phyloP scores from a whole-genome alignment of 2,329 filamentous ascomycete genomes.

The Alternaria gansuensis region DNA sequence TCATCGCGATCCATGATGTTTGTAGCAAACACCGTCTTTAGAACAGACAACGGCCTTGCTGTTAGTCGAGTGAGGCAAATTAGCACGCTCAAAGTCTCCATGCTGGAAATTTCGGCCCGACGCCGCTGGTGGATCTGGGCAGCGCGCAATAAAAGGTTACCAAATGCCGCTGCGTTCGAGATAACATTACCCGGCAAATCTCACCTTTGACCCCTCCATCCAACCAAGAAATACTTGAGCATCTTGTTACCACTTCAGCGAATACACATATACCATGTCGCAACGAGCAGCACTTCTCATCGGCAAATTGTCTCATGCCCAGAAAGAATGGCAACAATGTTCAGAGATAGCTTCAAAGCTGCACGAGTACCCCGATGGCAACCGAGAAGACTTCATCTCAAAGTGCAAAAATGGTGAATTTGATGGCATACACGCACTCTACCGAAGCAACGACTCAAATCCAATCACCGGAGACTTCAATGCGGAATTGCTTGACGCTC shows the following conservation, averaged over 20 bases:
- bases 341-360: constrained; percentile 46
- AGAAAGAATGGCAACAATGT: constrained; percentile 58
- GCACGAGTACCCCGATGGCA: constrained; percentile 64
- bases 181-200: constrained; percentile 9
- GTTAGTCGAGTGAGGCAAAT: constrained; percentile 17
- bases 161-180: constrained; percentile 29
- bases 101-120: constrained; percentile 30
- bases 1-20: constrained; percentile 5
- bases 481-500: constrained; percentile 54
- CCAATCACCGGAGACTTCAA: constrained; percentile 60
- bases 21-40: constrained; percentile 24
- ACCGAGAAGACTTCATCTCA: constrained; percentile 64
- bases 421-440: constrained; percentile 65
- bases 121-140: constrained; percentile 23
- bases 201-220: constrained; percentile 4
- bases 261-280: constrained; percentile 35
- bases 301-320: constrained; percentile 56
- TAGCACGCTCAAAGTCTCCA: constrained; percentile 17
- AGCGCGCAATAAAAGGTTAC: constrained; percentile 28
- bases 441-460: constrained; percentile 67
- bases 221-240: not conserved
- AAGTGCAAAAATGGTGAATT: constrained; percentile 65
- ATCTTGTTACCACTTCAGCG: not conserved
- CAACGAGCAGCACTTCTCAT: constrained; percentile 56
- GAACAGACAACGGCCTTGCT: not conserved